Base-by-base conservation (phyloP, 768 basidiomycete species). In the Suillus placidus region DNA sequence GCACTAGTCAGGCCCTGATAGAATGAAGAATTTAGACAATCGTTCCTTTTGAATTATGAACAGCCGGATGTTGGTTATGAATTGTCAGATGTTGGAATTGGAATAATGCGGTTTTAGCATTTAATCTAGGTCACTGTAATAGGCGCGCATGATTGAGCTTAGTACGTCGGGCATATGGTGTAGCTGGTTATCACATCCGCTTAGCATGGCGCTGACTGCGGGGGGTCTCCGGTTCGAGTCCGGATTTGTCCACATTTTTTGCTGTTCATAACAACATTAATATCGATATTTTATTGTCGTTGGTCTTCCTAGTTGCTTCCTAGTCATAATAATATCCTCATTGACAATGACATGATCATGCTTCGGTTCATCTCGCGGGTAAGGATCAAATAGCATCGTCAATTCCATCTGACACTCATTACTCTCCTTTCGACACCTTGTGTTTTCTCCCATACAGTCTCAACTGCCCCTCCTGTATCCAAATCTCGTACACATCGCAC, bases 361-460 rank as follows among this genome's bases (percentile, higher is more conserved):
- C 14, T 40, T 42, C 3, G 38, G 16, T 26, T 58, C 57, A 20
- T 60, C 18, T 35, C 13, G n/a, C 13, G 3, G 7, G 58, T 30
- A 12, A 30, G 20, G 26, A 32, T 42, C 6, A 13, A 52, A 30
- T 13, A 6, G 13, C 20, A 62, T 58, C 9, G 14, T 47, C 32
- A 64, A 32, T 71, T 30, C 91, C 92, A 93, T 30, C 73, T 66
- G 1, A 93, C 80, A 14, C 81, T 77, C 81, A 94, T 82, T n/a
- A 94, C 84, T 65, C 80, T 86, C 73, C 94, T 83, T 20, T 87
- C 88, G 10, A 97, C 92, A 0, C 94, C 94, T 1, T 74, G 78
- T 37, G 79, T 84, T 67, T 77, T 81, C 71, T 93, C 89, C 84
- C 87, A 89, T 1, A 94, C 84, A 3, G 80, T 84, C 69, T 85